Percentiles rank a stretch among this genome's conserved stretches.
phyloP scores from a whole-genome alignment of 306 rosid species.

The Cyamopsis tetragonoloba region DNA sequence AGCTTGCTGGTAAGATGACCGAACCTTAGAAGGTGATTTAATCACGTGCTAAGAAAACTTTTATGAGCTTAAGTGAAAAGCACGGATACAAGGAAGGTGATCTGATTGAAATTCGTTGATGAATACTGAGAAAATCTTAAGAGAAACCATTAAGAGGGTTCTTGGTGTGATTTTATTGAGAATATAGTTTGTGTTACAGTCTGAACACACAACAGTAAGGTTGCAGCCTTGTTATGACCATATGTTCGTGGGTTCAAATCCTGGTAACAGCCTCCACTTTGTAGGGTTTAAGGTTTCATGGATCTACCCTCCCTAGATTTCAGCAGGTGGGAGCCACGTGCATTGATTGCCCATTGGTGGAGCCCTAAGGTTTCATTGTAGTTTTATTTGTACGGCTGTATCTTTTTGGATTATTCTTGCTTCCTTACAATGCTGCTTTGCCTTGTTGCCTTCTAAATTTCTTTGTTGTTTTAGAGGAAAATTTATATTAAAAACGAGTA shows the following conservation, averaged over 20 bases:
- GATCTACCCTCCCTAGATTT: no score
- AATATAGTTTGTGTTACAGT: neutral
- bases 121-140: neutral
- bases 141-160: neutral
- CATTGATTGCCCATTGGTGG: no score
- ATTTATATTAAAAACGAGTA: neutral
- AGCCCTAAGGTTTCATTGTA: neutral
- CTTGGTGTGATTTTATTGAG: neutral
- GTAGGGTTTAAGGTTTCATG: no score
- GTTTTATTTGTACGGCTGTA: neutral
- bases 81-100: neutral
- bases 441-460: neutral
- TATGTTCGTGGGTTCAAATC: no score
- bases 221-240: no score
- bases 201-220: no score
- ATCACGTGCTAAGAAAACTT: neutral
- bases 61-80: neutral
- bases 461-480: neutral
- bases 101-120: neutral
- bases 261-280: no score
- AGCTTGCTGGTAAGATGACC: neutral
- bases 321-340: no score
- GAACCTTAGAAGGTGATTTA: neutral
- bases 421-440: neutral
- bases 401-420: neutral